Conservation (phyloP, 2,329 filamentous ascomycete genomes). For the Cladosporium austrohemisphaericum region DNA sequence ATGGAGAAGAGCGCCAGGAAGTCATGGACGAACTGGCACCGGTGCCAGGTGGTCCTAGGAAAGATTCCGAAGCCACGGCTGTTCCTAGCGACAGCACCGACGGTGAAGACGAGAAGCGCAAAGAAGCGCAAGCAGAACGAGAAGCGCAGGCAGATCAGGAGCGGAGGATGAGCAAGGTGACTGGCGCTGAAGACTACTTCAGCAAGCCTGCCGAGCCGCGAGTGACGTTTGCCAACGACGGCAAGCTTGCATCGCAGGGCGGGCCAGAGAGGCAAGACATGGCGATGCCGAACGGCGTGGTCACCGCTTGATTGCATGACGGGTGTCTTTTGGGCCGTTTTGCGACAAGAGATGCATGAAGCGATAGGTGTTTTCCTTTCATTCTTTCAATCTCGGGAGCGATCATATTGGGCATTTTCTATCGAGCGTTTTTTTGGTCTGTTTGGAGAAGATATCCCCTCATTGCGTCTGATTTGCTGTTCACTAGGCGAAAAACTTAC, state of each 20-base stretch:
- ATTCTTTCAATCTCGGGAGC: too few species aligned
- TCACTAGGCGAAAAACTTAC: background rate
- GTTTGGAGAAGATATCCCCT: background rate
- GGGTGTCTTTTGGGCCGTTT: background rate
- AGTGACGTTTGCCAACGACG: background rate
- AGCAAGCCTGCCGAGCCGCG: background rate
- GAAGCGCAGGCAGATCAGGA: too few species aligned
- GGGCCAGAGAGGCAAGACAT: conserved; percentile 8
- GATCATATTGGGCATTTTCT: conserved; percentile 3
- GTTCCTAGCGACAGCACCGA: conserved; percentile 12
- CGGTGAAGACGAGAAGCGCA: conserved; percentile 1
- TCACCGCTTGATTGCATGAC: conserved; percentile 1
- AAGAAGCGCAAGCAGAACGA: background rate
- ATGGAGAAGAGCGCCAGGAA: background rate
- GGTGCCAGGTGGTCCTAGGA: background rate
- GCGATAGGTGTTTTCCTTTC: background rate
- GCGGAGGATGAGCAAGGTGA: background rate
- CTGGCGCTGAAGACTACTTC: conserved; percentile 3
- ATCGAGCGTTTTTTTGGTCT: background rate
- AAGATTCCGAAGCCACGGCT: conserved; percentile 12
- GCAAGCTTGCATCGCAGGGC: background rate
- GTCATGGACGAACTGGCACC: background rate
- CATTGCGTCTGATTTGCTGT: background rate
- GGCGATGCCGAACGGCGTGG: conserved; percentile 5
- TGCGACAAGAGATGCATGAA: background rate